These are phyloP conservation scores for Didymella segeticola DNA, from an alignment of 2,329 filamentous ascomycete genomes.

Conservation along the genomic window DNA sequence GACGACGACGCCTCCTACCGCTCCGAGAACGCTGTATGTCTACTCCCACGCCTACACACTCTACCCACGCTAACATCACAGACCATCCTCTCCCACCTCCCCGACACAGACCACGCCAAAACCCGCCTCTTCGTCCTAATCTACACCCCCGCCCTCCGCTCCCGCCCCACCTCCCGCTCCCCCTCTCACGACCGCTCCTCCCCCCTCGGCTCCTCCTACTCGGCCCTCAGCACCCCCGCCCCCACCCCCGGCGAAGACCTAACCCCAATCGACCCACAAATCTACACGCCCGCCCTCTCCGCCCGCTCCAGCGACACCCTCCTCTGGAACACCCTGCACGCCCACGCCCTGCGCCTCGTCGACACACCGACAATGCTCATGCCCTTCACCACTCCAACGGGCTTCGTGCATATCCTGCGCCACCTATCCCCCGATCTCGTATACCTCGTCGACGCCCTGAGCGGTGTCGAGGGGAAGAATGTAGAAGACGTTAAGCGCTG, in stretches of 20 bases:
- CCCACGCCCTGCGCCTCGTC: conserved; percentile 78
- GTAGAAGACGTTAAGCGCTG: conserved; percentile 70
- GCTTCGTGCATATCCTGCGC: conserved; percentile 84
- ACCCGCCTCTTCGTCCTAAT: conserved; percentile 87
- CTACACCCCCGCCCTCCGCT: conserved; percentile 82
- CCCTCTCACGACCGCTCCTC: conserved; percentile 52
- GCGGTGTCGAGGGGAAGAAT: conserved; percentile 74
- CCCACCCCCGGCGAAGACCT: conserved; percentile 70
- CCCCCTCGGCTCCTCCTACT: conserved; percentile 81
- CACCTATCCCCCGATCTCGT: conserved; percentile 85
- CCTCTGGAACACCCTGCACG: conserved; percentile 79
- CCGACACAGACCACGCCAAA: conserved; percentile 74
- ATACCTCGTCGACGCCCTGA: conserved; percentile 85
- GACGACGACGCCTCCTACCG: conserved; percentile 63
- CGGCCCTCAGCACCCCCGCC: conserved; percentile 76
- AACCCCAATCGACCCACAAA: conserved; percentile 50
- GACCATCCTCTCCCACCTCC: conserved; percentile 84
- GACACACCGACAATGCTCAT: conserved; percentile 87
- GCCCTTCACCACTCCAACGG: conserved; percentile 83
- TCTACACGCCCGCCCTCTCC: conserved; percentile 46
- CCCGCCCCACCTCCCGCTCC: conserved; percentile 54
- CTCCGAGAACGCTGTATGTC: conserved; percentile 81
- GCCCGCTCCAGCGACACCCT: conserved; percentile 51
- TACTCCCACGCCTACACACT: background rate
- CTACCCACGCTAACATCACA: conserved; percentile 30